Conservation (phyloP, 441 rosid species). For the Syzygium malaccense region DNA sequence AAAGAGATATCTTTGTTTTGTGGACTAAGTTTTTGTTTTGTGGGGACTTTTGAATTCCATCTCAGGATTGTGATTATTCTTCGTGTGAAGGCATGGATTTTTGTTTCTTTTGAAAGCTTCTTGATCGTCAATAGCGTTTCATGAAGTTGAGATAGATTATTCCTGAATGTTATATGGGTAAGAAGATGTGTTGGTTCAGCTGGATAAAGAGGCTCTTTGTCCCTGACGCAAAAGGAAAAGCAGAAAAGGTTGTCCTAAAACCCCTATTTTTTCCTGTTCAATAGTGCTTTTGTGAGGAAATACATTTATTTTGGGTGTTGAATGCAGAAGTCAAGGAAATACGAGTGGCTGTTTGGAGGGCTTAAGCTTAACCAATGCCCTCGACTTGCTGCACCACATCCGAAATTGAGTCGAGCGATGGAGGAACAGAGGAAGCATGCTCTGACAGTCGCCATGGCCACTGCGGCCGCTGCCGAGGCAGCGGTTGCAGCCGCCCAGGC, state of each 20-base stretch:
- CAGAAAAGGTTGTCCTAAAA: constrained; percentile 37
- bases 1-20: background rate
- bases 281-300: background rate
- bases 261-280: background rate
- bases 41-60: background rate
- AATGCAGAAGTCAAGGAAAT: constrained; percentile 43
- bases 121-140: constrained; percentile 1
- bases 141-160: constrained; percentile 4
- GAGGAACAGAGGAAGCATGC: constrained; percentile 73
- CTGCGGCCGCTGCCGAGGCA: constrained; percentile 88
- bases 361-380: constrained; percentile 37
- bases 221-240: constrained; percentile 36
- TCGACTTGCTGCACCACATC: constrained; percentile 31
- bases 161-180: constrained; percentile 44
- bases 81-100: background rate
- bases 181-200: constrained; percentile 53
- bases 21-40: background rate
- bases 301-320: background rate
- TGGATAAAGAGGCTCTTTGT: constrained; percentile 54
- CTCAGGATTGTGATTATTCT: background rate
- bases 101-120: background rate
- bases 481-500: constrained; percentile 84
- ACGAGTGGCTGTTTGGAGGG: constrained; percentile 48
- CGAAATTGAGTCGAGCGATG: constrained; percentile 43
- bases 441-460: constrained; percentile 76